Evolutionary conservation across 176 grass and related monocot species (phyloP), one percentile per base, ranked within the genome.

Genomic region (Guadua angustifolia): DNA sequence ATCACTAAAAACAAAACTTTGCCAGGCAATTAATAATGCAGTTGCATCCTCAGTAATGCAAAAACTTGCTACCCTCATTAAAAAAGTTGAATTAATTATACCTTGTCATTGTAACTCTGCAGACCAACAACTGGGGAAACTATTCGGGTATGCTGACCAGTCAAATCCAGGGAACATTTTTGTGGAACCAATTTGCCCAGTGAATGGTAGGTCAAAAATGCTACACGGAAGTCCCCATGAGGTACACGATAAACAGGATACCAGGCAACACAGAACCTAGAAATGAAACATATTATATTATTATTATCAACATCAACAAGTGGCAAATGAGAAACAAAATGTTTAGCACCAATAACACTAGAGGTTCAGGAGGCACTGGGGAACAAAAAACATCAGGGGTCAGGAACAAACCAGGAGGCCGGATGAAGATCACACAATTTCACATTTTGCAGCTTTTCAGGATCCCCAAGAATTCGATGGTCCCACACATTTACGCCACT

Each of bases 221-320:
- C 79, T 58, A 85, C 86, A 66, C 71, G 88, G 52, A 93, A 88
- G 32, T 83, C 90, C 51, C 85, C 88, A 86, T 66, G 78, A 62
- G 91, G 91, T 75, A 93, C 86, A 58, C 88, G 86, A 80, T 90
- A 93, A 86, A 93, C 84, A 83, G 91, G 91, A 85, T 93, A 93
- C 91, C 91, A 93, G 66, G 91, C 91, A 80, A 90, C 86, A 86
- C 77, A 80, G 80, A 80, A 93, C 88, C 91, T 93, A 74, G 7
- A 88, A 75, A 87, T 62, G n/a, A 68, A 80, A 77, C 24, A 78
- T 50, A 82, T 55, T 19, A 53, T 62, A 21, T 13, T 44, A n/a
- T n/a, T n/a, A n/a, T n/a, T n/a, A n/a, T n/a, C n/a, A n/a, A n/a
- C n/a, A n/a, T 75, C 52, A 89, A 70, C 40, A 76, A 55, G 21